phyloP scores from a whole-genome alignment of 2,329 filamentous ascomycete genomes.

The Xylaria sp. region DNA sequence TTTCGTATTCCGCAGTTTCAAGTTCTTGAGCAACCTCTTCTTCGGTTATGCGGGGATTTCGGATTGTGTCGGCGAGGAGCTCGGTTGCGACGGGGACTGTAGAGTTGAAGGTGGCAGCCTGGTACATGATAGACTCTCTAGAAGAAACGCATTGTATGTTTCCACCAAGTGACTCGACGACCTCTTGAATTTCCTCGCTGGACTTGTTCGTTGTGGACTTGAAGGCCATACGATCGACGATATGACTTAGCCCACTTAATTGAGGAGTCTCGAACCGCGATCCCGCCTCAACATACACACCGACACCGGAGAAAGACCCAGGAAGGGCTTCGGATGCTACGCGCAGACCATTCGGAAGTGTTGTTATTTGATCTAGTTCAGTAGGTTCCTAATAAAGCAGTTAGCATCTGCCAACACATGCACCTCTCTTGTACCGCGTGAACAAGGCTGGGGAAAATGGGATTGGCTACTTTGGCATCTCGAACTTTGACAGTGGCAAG shows the following conservation, averaged over 20 bases:
- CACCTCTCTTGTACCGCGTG: not conserved
- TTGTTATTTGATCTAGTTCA: slow-evolving; percentile 86
- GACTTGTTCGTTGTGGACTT: slow-evolving; percentile 78
- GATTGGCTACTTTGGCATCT: slow-evolving; percentile 31
- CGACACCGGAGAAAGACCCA: slow-evolving; percentile 92
- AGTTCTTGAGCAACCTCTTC: slow-evolving; percentile 87
- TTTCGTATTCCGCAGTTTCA: slow-evolving; percentile 91
- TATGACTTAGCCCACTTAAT: slow-evolving; percentile 89
- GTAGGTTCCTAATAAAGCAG: slow-evolving; percentile 69
- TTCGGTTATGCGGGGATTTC: slow-evolving; percentile 81
- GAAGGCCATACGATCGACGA: slow-evolving; percentile 94
- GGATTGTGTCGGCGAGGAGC: slow-evolving; percentile 91
- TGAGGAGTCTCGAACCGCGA: slow-evolving; percentile 90
- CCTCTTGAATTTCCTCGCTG: slow-evolving; percentile 85
- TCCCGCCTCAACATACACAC: slow-evolving; percentile 93
- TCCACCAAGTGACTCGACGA: slow-evolving; percentile 85
- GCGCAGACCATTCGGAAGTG: slow-evolving; percentile 87
- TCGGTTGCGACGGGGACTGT: slow-evolving; percentile 82
- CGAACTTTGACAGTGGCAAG: slow-evolving; percentile 37
- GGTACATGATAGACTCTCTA: slow-evolving; percentile 97
- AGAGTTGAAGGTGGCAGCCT: slow-evolving; percentile 95
- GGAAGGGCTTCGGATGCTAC: slow-evolving; percentile 94
- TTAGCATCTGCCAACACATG: slow-evolving; percentile 11
- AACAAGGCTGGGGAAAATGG: not conserved
- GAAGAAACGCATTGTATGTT: slow-evolving; percentile 98